A percentile compares a stretch with the other conserved stretches of the same genome.
These are phyloP conservation scores for Asterophora parasitica DNA, from an alignment of 768 basidiomycete species.

Conservation along the genomic window DNA sequence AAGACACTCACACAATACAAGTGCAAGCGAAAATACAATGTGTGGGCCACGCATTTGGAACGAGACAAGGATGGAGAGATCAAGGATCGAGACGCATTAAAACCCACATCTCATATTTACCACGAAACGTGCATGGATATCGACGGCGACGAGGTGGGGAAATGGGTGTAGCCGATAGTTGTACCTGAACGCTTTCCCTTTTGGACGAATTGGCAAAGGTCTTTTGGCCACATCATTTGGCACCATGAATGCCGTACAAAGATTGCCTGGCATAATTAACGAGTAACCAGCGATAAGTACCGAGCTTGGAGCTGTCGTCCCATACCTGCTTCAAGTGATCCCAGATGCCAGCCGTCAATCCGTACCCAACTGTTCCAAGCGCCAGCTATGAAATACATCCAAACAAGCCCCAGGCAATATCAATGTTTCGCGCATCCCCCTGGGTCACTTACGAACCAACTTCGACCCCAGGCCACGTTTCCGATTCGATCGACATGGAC, in stretches of 20 bases:
- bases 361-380: conserved; percentile 15
- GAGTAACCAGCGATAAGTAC: not conserved
- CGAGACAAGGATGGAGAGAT: conserved; percentile 48
- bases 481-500: conserved; percentile 31
- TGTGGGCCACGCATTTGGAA: conserved; percentile 56
- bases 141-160: conserved; percentile 48
- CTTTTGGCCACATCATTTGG: conserved; percentile 6
- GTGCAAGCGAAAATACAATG: conserved; percentile 52
- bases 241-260: conserved; percentile 3
- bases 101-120: conserved; percentile 64
- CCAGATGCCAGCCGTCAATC: conserved; percentile 15
- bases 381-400: conserved; percentile 29
- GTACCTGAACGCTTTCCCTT: conserved; percentile 7
- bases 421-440: conserved; percentile 58
- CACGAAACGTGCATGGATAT: conserved; percentile 60
- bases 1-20: conserved; percentile 61
- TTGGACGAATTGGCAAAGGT: conserved; percentile 5
- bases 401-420: conserved; percentile 32
- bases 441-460: conserved; percentile 55
- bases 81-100: conserved; percentile 47
- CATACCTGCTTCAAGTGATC: not conserved
- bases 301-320: not conserved
- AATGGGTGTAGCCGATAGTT: conserved; percentile 45
- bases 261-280: not conserved
- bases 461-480: conserved; percentile 21